Percentiles rank a stretch among this genome's conserved stretches.
Evolutionary conservation across 495 filamentous ascomycete genomes (phyloP).

Genomic region (Lophiotrema nucula): DNA sequence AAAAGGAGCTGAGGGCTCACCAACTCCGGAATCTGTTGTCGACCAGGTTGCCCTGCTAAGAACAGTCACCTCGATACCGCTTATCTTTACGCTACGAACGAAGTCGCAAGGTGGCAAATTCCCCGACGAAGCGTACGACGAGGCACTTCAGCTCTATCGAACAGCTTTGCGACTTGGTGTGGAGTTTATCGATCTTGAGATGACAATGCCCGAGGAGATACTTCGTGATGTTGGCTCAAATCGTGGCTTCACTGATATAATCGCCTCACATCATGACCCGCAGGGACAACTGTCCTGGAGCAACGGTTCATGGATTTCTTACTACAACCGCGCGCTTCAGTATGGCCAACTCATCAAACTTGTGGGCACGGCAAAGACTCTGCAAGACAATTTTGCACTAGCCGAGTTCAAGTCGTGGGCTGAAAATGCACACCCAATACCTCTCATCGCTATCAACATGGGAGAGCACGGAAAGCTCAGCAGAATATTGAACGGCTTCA

Average conservation of each 20-base stretch:
- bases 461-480: slow-evolving; percentile 83
- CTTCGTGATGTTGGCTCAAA: slow-evolving; percentile 63
- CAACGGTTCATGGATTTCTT: slow-evolving; percentile 81
- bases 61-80: slow-evolving; percentile 69
- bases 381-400: slow-evolving; percentile 85
- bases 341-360: slow-evolving; percentile 94
- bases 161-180: slow-evolving; percentile 77
- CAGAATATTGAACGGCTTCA: slow-evolving; percentile 83
- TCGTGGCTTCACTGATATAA: slow-evolving; percentile 75
- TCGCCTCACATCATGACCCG: slow-evolving; percentile 94
- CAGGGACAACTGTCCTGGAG: slow-evolving; percentile 75
- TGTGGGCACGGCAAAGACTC: slow-evolving; percentile 72
- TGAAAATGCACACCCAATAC: slow-evolving; percentile 65
- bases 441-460: slow-evolving; percentile 96
- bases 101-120: slow-evolving; percentile 84
- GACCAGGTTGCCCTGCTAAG: slow-evolving; percentile 80
- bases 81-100: slow-evolving; percentile 93
- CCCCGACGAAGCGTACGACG: slow-evolving; percentile 69
- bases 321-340: slow-evolving; percentile 82
- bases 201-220: slow-evolving; percentile 75
- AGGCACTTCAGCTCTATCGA: slow-evolving; percentile 70
- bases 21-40: slow-evolving; percentile 70
- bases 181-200: slow-evolving; percentile 92
- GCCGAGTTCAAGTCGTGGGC: slow-evolving; percentile 79
- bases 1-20: slow-evolving; percentile 54